Percentiles rank a stretch among this genome's conserved stretches.
phyloP scores from a whole-genome alignment of 108 stramenopile species.

The Stephanodiscus minutulus region DNA sequence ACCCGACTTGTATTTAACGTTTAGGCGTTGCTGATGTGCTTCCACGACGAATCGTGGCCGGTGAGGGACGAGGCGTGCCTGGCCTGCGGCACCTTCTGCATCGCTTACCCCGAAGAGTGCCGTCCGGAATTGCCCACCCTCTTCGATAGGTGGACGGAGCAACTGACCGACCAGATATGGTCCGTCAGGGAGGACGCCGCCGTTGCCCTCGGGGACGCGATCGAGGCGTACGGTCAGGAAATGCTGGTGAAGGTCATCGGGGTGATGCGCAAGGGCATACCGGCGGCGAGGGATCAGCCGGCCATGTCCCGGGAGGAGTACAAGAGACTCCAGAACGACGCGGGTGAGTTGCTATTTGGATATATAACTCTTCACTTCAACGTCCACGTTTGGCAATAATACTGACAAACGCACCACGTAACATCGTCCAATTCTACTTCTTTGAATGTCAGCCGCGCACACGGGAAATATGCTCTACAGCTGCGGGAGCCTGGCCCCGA shows the following conservation, averaged over 20 bases:
- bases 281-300: slow-evolving; percentile 80
- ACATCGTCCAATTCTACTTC: too few relatives aligned
- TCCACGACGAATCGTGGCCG: slow-evolving; percentile 98
- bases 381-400: too few relatives aligned
- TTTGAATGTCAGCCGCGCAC: slow-evolving; percentile 66
- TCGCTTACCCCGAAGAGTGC: slow-evolving; percentile 88
- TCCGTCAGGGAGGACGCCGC: slow-evolving; percentile 94
- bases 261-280: slow-evolving; percentile 52
- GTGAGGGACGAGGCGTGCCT: slow-evolving; percentile 97
- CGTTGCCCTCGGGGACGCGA: slow-evolving; percentile 91
- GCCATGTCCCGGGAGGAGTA: slow-evolving; percentile 84
- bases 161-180: slow-evolving; percentile 97
- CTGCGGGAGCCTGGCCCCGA: slow-evolving; percentile 94
- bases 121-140: slow-evolving; percentile 77
- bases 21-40: slow-evolving; percentile 93
- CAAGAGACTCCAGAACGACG: slow-evolving; percentile 81
- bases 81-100: slow-evolving; percentile 89
- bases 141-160: slow-evolving; percentile 91
- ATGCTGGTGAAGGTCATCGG: slow-evolving; percentile 60
- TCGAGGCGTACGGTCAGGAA: slow-evolving; percentile 75
- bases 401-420: too few relatives aligned
- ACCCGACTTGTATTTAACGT: neutral
- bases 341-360: slow-evolving; percentile 2
- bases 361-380: too few relatives aligned
- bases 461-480: slow-evolving; percentile 85